Evolutionary conservation across 805 yeast species (phyloP).

Genomic region (Pichia insulana): DNA sequence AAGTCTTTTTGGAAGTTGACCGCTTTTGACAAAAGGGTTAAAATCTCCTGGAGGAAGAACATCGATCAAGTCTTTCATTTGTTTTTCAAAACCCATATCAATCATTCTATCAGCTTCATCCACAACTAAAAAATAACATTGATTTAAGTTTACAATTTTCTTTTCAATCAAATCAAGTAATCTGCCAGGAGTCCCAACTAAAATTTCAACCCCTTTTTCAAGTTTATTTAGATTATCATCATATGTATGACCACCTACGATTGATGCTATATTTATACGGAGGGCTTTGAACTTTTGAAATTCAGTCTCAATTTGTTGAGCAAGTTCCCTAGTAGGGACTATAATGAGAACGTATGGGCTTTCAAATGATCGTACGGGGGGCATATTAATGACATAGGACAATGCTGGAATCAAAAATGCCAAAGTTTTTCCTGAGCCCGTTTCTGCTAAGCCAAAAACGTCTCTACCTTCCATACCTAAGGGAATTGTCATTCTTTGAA

Average conservation of each 20-base stretch:
- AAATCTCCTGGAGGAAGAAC: constrained; percentile 41
- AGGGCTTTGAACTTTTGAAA: constrained; percentile 30
- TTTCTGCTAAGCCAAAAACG: constrained; percentile 84
- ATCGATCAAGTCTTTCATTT: constrained; percentile 52
- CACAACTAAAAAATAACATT: constrained; percentile 61
- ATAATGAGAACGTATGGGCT: constrained; percentile 70
- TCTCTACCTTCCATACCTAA: constrained; percentile 52
- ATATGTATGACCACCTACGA: constrained; percentile 87
- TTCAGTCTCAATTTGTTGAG: constrained; percentile 73
- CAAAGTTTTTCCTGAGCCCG: constrained; percentile 93
- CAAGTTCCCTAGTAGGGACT: constrained; percentile 93
- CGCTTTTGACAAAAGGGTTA: constrained; percentile 29
- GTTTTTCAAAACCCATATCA: constrained; percentile 87
- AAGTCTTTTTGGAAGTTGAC: constrained; percentile 35
- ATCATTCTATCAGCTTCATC: constrained; percentile 97
- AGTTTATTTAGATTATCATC: constrained; percentile 52
- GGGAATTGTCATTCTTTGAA: constrained; percentile 85
- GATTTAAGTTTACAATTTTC: constrained; percentile 48
- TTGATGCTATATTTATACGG: constrained; percentile 44
- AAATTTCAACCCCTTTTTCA: constrained; percentile 59
- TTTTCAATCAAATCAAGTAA: constrained; percentile 71
- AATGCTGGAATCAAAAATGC: constrained; percentile 72
- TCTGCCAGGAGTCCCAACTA: constrained; percentile 94
- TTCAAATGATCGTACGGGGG: constrained; percentile 39
- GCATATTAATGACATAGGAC: constrained; percentile 40